phyloP scores from a whole-genome alignment of 176 grass and related monocot genomes.

The Pontederia paniculata region DNA sequence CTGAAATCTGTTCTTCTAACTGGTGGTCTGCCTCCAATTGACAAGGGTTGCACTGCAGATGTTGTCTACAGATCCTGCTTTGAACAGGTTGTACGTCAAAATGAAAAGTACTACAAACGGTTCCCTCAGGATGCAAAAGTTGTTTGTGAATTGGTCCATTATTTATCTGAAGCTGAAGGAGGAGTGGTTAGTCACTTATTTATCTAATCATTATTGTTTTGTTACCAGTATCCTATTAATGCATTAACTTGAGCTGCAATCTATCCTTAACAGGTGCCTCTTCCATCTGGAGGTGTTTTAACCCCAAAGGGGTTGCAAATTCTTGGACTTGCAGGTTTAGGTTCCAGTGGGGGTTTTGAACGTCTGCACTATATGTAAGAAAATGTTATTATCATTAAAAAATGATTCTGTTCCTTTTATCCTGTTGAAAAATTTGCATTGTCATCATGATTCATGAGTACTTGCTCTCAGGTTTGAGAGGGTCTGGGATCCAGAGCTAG shows the following conservation, averaged over 20 bases:
- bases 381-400: constrained; percentile 7
- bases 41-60: constrained; percentile 57
- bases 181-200: constrained; percentile 56
- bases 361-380: constrained; percentile 79
- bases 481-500: constrained; percentile 90
- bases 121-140: constrained; percentile 74
- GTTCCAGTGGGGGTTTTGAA: constrained; percentile 84
- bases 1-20: constrained; percentile 84
- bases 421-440: neutral
- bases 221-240: neutral
- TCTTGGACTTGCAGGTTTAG: constrained; percentile 73
- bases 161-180: constrained; percentile 58
- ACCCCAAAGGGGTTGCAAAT: constrained; percentile 82
- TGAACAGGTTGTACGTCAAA: constrained; percentile 78
- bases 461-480: constrained; percentile 60
- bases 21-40: constrained; percentile 78
- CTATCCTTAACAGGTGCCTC: constrained; percentile 38
- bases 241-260: constrained; percentile 10
- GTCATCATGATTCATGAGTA: neutral
- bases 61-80: constrained; percentile 75
- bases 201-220: constrained; percentile 1
- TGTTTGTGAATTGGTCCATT: constrained; percentile 59
- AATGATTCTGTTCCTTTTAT: neutral
- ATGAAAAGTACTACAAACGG: constrained; percentile 84
- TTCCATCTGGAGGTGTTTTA: constrained; percentile 80